A percentile compares a stretch with the other conserved stretches of the same genome.
Conservation (phyloP, 139 green algal genomes). For the Monoraphidium neglectum region DNA sequence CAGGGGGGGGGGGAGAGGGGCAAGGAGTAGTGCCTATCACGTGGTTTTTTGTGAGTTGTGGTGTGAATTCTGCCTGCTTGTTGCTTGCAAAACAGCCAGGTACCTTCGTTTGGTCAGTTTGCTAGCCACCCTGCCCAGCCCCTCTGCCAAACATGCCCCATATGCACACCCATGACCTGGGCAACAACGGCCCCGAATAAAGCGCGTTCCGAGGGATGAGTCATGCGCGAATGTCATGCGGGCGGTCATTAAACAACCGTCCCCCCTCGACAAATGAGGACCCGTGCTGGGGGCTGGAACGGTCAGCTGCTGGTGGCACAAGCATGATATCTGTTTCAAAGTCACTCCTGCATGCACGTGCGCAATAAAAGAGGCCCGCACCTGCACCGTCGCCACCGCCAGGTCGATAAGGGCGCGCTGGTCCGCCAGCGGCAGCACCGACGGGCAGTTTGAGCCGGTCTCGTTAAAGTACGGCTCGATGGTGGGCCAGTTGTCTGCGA, state of each 20-base stretch:
- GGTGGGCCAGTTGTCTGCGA: conserved; percentile 77
- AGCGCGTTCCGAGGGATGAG: too few relatives aligned
- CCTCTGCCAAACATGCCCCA: too few relatives aligned
- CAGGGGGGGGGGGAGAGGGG: not conserved
- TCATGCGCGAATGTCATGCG: too few relatives aligned
- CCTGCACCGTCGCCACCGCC: conserved; percentile 57
- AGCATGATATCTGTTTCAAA: too few relatives aligned
- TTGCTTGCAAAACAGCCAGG: not conserved
- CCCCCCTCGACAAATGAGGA: too few relatives aligned
- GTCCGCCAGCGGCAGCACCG: conserved; percentile 67
- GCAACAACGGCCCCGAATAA: too few relatives aligned
- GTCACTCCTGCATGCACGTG: not conserved
- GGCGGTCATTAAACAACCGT: too few relatives aligned
- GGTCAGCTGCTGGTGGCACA: too few relatives aligned
- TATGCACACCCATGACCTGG: too few relatives aligned
- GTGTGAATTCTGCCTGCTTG: too few relatives aligned
- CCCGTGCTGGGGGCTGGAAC: too few relatives aligned
- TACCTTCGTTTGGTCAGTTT: not conserved
- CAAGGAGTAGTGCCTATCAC: not conserved
- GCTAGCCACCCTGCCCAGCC: too few relatives aligned
- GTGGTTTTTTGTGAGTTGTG: not conserved
- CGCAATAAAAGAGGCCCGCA: not conserved
- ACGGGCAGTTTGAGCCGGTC: conserved; percentile 87
- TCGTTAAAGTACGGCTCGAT: conserved; percentile 95
- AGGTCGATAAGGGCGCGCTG: conserved; percentile 81